Base-by-base conservation (phyloP, 2,329 filamentous ascomycete genomes). In the Xylaria sp. region DNA sequence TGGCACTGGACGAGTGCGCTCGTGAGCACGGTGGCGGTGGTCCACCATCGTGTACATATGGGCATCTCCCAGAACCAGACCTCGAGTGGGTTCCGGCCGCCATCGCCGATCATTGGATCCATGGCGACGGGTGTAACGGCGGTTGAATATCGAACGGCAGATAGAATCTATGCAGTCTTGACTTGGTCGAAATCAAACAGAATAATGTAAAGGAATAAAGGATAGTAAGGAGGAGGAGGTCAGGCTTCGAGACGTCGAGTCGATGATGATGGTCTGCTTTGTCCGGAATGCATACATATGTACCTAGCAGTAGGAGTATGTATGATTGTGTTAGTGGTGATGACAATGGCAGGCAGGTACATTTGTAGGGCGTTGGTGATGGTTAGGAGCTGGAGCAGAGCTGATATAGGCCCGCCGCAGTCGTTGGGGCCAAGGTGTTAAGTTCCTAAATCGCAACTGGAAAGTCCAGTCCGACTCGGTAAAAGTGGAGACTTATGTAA, bases 61-160 rank as follows among this genome's bases (percentile, higher is more conserved):
- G 94, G 94, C 89, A 97, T 97, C 75, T 99, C 94, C 83, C 91
- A 97, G 76, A 97, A 97, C 94, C 94, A 99, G 67, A 93, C 89
- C 76, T 97, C 94, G 6, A 99, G 82, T 48, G 93, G 94, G 70
- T 96, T 79, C 57, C 82, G 79, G 60, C 81, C 84, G 66, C 81
- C 83, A 59, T 83, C 83, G 61, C 77, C 75, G 72, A 85, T 80
- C 69, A 83, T 79, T 69, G 83, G 81, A 66, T 85, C 82, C 82
- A 85, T 85, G 62, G 39, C 64, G 57, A 53, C 19, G 53, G 19
- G 46, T 50, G 46, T 57, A 46, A 13, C 48, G 13, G 19, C 18
- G 13, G 19, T 44, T 34, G n/a, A 11, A 8, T 44, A 49, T 49
- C 9, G 7, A 9, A 35, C 3, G n/a, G 9, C 6, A 35, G 16